A percentile compares a stretch with the other conserved stretches of the same genome.
Conservation (phyloP, 1,284 basidiomycete genomes). For the Ceratobasidium sp. region DNA sequence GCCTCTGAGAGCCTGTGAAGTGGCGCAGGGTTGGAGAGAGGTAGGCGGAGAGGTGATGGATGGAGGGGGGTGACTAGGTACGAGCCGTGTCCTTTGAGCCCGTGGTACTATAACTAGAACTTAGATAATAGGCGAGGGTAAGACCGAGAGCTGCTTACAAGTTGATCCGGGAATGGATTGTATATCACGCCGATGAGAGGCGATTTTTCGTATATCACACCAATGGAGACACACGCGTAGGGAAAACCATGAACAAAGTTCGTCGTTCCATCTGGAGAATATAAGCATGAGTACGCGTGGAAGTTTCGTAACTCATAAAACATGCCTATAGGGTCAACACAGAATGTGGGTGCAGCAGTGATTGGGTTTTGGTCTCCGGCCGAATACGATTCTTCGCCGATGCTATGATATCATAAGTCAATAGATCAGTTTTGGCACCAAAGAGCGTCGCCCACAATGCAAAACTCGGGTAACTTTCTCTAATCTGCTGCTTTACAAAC, state of each 20-base stretch:
- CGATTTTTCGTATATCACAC: slow-evolving; percentile 82
- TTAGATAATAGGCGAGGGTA: not conserved
- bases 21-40: slow-evolving; percentile 74
- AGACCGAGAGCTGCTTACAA: slow-evolving; percentile 62
- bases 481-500: slow-evolving; percentile 80
- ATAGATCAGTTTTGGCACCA: not conserved
- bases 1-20: slow-evolving; percentile 83
- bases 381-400: slow-evolving; percentile 90
- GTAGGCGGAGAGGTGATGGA: slow-evolving; percentile 72
- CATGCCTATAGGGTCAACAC: slow-evolving; percentile 86
- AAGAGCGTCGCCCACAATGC: slow-evolving; percentile 54
- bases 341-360: slow-evolving; percentile 91
- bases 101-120: slow-evolving; percentile 75
- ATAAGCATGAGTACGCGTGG: slow-evolving; percentile 30
- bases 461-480: slow-evolving; percentile 78
- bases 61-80: slow-evolving; percentile 64
- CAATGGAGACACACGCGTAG: slow-evolving; percentile 76
- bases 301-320: not conserved
- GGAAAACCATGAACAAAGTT: slow-evolving; percentile 96
- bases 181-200: slow-evolving; percentile 92
- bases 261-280: slow-evolving; percentile 82
- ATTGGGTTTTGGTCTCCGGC: slow-evolving; percentile 76
- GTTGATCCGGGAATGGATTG: slow-evolving; percentile 90
- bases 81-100: slow-evolving; percentile 82
- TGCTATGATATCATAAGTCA: slow-evolving; percentile 63